Evolutionary conservation across 1,284 basidiomycete species (phyloP), one percentile per base, ranked within the genome.

Genomic region (Irpex sp.): DNA sequence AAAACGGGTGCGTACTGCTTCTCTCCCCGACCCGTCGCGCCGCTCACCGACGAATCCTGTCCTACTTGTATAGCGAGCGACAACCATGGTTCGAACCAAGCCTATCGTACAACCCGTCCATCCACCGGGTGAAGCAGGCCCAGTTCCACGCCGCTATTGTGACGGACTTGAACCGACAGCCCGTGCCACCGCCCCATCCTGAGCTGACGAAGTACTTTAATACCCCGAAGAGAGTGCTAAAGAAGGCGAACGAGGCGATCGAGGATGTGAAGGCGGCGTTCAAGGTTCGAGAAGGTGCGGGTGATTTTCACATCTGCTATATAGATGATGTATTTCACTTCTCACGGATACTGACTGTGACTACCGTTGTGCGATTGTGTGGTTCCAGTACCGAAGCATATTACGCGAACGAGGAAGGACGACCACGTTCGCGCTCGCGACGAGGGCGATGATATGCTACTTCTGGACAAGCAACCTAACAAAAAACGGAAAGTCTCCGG

Each of bases 91-190:
- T 92, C 70, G 86, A 91, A 65, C 84, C 91, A 0, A 78, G 82
- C 1, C 77, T 88, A 2, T 93, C 93, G 0, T 97, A 87, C 76
- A 97, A 97, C 70, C 96, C 97, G 0, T 87, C 92, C 4, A 84
- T 97, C 36, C 96, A 98, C 72, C 89, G 95, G 47, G 84, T 89
- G 61, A 97, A 97, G 72, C 94, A 97, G 77, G 96, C 96, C 2
- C 87, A 96, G 67, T 92, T 96, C 74, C 94, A 96, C 71, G 87
- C 88, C 59, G 92, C 93, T 0, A 81, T 93, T 9, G 88, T 91
- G 5, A 77, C 85, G 1, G 91, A 96, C 70, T 79, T 96, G 7
- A 77, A 82, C n/a, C 80, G 78, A 2, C 81, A 92, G 61, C 92
- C 93, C 0, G 79, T 97, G 1, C 90, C 92, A 0, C 91, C 91